Conservation (phyloP, 176 grass and related monocot genomes). For the Cenchrus fungigraminus region DNA sequence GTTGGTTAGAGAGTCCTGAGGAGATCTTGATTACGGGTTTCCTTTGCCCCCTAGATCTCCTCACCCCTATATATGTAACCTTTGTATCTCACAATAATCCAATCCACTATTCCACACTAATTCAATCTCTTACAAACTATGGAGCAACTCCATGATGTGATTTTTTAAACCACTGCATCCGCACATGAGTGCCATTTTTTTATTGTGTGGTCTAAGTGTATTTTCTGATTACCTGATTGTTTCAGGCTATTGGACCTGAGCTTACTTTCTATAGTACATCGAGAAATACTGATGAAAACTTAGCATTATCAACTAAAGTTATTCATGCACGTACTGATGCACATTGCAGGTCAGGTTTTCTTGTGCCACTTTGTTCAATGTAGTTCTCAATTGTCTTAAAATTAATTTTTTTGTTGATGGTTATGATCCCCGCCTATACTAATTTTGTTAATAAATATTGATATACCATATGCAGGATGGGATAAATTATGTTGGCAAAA, state of each 20-base stretch:
- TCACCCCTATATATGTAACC: no score
- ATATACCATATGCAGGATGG: not conserved
- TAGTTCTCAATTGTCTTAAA: slow-evolving; percentile 26
- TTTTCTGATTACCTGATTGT: slow-evolving; percentile 30
- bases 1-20: no score
- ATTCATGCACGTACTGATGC: slow-evolving; percentile 93
- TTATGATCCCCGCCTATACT: not conserved
- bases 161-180: slow-evolving; percentile 27
- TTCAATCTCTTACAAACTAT: not conserved
- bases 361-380: slow-evolving; percentile 24
- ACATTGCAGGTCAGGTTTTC: slow-evolving; percentile 77
- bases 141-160: not conserved
- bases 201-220: slow-evolving; percentile 27
- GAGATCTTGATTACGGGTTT: no score
- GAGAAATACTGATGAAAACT: slow-evolving; percentile 70
- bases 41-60: no score
- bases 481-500: slow-evolving; percentile 29
- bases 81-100: no score
- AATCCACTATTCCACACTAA: no score
- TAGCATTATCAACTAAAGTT: slow-evolving; percentile 80
- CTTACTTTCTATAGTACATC: slow-evolving; percentile 95
- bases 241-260: slow-evolving; percentile 94
- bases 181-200: not conserved
- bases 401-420: not conserved
- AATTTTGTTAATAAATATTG: not conserved